Percentiles rank a stretch among this genome's conserved stretches.
phyloP scores from a whole-genome alignment of 345 rosid species.

The Brassica rapa region DNA sequence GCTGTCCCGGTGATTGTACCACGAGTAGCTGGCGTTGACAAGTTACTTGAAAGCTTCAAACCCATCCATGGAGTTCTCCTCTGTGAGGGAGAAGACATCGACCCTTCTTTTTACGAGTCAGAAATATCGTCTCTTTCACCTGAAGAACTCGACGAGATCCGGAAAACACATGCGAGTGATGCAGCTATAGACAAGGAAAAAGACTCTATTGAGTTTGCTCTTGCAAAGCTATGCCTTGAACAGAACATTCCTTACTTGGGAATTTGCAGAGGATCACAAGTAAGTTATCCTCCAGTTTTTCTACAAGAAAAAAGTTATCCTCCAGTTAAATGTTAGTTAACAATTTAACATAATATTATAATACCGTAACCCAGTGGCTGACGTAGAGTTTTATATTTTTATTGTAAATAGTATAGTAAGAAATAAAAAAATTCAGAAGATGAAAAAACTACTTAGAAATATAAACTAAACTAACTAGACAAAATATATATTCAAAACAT shows the following conservation, averaged over 20 bases:
- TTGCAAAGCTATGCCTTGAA: constrained; percentile 78
- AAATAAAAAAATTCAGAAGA: neutral
- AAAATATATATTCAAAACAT: neutral
- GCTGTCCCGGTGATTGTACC: constrained; percentile 90
- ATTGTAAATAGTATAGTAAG: neutral
- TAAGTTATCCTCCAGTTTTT: neutral
- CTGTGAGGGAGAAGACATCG: constrained; percentile 91
- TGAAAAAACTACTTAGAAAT: neutral
- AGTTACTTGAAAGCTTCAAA: constrained; percentile 74
- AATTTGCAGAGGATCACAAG: constrained; percentile 76
- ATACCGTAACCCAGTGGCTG: neutral
- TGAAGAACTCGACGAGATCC: constrained; percentile 72
- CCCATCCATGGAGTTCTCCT: constrained; percentile 95
- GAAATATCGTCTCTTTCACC: constrained; percentile 53
- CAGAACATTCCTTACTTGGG: constrained; percentile 83
- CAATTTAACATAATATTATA: neutral
- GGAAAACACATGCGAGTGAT: constrained; percentile 64
- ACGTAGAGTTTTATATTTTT: neutral
- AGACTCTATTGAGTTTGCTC: constrained; percentile 72
- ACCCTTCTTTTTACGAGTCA: constrained; percentile 69
- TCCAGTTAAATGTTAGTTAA: neutral
- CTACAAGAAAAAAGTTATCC: neutral
- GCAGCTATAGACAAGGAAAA: constrained; percentile 76
- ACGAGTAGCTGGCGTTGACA: constrained; percentile 72
- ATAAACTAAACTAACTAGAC: neutral